phyloP scores from a whole-genome alignment of 306 rosid genomes.

The Ochetophila trinervis region DNA sequence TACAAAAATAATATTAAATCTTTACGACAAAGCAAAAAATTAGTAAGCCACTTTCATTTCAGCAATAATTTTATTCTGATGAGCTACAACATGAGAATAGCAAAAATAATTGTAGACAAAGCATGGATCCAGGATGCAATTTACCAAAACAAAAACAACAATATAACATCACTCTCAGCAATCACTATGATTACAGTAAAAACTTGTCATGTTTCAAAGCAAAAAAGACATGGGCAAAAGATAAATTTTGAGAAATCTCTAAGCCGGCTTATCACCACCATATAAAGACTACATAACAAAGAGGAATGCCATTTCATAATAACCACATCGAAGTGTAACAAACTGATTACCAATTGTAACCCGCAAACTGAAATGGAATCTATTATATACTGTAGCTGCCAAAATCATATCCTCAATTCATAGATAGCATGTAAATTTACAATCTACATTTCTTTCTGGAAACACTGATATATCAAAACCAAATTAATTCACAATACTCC shows the following conservation, averaged over 20 bases:
- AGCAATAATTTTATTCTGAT: background rate
- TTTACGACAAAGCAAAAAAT: background rate
- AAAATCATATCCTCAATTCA: background rate
- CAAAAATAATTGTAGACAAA: background rate
- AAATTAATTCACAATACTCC: background rate
- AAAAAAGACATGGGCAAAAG: no score
- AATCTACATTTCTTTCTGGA: background rate
- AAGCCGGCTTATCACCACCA: background rate
- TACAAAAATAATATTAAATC: background rate
- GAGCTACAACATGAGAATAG: background rate
- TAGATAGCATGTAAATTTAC: no score
- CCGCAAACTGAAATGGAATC: no score
- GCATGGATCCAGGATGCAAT: background rate
- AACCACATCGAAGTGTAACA: background rate
- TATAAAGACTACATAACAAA: background rate
- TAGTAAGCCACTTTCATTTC: no score
- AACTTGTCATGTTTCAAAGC: background rate
- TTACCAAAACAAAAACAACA: no score
- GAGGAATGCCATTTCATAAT: background rate
- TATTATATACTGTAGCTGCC: background rate
- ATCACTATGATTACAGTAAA: background rate
- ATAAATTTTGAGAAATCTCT: background rate
- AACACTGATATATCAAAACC: background rate
- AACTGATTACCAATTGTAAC: no score
- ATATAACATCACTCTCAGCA: background rate